Evolutionary conservation across 1,284 basidiomycete species (phyloP).

Genomic region (Naganishia liquefaciens): DNA sequence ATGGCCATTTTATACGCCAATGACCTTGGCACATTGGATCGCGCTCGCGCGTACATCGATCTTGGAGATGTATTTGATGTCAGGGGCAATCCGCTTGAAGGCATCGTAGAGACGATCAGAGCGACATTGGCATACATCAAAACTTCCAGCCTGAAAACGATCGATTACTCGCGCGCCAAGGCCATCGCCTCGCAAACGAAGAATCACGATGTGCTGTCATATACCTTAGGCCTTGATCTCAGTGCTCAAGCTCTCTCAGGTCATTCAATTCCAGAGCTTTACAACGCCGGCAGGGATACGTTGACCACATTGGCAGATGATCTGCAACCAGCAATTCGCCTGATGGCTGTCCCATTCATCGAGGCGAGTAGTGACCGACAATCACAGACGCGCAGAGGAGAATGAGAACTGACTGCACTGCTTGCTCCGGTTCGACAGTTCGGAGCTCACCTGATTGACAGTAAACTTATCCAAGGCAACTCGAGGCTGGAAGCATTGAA

Average conservation of each 20-base stretch:
- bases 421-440: slow-evolving; percentile 1
- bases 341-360: slow-evolving; percentile 29
- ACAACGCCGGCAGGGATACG: slow-evolving; percentile 30
- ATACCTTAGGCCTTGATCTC: slow-evolving; percentile 27
- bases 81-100: slow-evolving; percentile 6
- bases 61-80: slow-evolving; percentile 14
- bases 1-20: slow-evolving; percentile 22
- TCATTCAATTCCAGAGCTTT: slow-evolving; percentile 21
- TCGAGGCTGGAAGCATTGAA: slow-evolving; percentile 1
- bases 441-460: slow-evolving; percentile 18
- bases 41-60: slow-evolving; percentile 16
- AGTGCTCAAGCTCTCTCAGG: slow-evolving; percentile 24
- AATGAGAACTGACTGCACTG: not conserved
- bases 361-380: slow-evolving; percentile 3
- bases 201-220: slow-evolving; percentile 25
- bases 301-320: slow-evolving; percentile 28
- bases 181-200: slow-evolving; percentile 9
- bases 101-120: slow-evolving; percentile 15
- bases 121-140: slow-evolving; percentile 16
- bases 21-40: slow-evolving; percentile 11
- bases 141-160: slow-evolving; percentile 19
- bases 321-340: slow-evolving; percentile 18
- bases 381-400: not conserved
- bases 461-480: not conserved
- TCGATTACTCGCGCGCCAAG: slow-evolving; percentile 22